Conservation (phyloP, 2,329 filamentous ascomycete species). For the Ceratocystis huliohia region DNA sequence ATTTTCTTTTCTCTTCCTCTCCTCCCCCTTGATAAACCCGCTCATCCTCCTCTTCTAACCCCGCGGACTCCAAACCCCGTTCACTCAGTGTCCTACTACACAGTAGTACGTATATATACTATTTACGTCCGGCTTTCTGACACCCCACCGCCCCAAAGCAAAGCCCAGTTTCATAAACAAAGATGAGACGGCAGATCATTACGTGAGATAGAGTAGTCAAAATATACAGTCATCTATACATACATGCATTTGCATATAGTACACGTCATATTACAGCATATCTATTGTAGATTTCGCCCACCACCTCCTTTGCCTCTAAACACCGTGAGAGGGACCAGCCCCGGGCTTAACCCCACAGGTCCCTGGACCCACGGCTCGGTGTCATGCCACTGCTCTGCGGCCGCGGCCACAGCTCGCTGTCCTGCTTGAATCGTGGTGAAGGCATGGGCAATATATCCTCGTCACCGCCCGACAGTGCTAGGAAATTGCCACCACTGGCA, state of each 20-base stretch:
- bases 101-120: neutral
- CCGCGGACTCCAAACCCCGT: too few species aligned
- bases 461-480: constrained; percentile 36
- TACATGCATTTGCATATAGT: neutral
- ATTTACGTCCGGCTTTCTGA: neutral
- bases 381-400: constrained; percentile 34
- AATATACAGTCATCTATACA: too few species aligned
- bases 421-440: constrained; percentile 21
- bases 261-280: neutral
- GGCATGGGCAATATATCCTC: constrained; percentile 20
- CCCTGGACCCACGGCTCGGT: constrained; percentile 30
- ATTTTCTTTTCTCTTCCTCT: neutral
- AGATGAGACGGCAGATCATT: neutral
- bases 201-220: neutral
- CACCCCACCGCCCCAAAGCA: neutral
- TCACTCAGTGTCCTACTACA: too few species aligned
- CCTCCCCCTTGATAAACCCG: neutral
- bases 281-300: neutral
- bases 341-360: constrained; percentile 32
- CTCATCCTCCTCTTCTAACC: too few species aligned
- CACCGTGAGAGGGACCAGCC: neutral
- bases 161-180: neutral
- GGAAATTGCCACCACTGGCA: constrained; percentile 37
- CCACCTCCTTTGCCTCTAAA: neutral
- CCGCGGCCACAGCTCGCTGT: constrained; percentile 33